A percentile compares a stretch with the other conserved stretches of the same genome.
These are phyloP conservation scores for Triticum aestivum DNA, from an alignment of 176 grass and related monocot genomes.

Conservation along the genomic window IWGSC_CS_RefSeq_v2.1 NC_057797.1:130540710-130541209, in stretches of 20 bases:
- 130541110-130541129: too few relatives aligned
- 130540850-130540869: neutral
- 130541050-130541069: neutral
- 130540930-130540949: neutral
- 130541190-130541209: neutral
- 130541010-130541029: neutral
- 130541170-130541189: neutral
- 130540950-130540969: neutral
- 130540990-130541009: neutral
- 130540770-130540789: neutral
- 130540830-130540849: neutral
- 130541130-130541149: too few relatives aligned
- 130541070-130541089: neutral
- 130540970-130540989: neutral
- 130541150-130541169: neutral
- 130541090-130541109: too few relatives aligned
- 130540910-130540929: neutral
- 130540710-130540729: slow-evolving; percentile 25
- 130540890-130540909: neutral
- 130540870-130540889: neutral
- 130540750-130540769: slow-evolving; percentile 1
- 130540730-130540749: neutral
- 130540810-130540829: neutral
- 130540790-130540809: neutral
- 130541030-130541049: slow-evolving; percentile 1